These are phyloP conservation scores for Luffa acutangula DNA, from an alignment of 306 rosid species.

Conservation along the genomic window DNA sequence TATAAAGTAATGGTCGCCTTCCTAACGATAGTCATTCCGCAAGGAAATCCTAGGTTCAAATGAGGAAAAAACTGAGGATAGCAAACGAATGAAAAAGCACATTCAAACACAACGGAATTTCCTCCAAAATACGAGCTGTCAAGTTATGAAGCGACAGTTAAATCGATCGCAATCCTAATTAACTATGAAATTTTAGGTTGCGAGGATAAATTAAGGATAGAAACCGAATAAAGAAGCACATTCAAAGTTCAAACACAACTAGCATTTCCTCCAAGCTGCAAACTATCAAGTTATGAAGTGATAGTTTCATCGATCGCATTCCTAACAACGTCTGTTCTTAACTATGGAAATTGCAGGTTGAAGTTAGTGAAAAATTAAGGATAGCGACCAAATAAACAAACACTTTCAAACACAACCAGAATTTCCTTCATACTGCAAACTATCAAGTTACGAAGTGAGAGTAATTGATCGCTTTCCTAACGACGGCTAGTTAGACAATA, in stretches of 20 bases:
- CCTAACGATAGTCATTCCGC: not conserved
- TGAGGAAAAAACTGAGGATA: not conserved
- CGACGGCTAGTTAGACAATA: not conserved
- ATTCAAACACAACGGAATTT: not conserved
- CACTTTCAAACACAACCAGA: not conserved
- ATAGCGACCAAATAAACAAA: not conserved
- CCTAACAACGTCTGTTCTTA: not conserved
- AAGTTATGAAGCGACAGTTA: not conserved
- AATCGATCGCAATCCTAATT: not conserved
- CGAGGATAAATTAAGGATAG: not conserved
- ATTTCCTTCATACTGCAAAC: not conserved
- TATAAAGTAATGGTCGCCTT: not conserved
- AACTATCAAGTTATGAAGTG: not conserved
- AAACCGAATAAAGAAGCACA: not conserved
- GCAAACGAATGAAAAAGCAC: not conserved
- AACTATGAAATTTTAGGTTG: not conserved
- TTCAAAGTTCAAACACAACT: not conserved
- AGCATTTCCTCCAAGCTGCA: not conserved
- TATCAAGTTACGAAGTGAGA: not conserved
- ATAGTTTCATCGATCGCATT: not conserved
- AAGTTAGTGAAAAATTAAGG: not conserved
- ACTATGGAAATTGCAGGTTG: not conserved
- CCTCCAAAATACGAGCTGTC: not conserved
- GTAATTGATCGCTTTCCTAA: not conserved
- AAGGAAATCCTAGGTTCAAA: not conserved